Base-by-base conservation (phyloP, 169 alveolate genomes). In the Theileria equi region DNA sequence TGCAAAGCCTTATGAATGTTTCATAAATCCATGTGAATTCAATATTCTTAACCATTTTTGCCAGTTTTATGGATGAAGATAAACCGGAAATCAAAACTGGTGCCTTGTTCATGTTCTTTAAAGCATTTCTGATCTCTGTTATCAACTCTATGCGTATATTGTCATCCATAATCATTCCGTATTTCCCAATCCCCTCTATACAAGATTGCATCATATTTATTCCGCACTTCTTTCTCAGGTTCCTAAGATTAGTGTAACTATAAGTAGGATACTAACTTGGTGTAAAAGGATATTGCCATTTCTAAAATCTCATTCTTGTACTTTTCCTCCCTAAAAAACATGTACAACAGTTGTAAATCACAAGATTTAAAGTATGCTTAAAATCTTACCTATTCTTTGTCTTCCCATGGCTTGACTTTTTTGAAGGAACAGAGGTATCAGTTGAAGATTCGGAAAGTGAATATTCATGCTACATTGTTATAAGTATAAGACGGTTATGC, bases 11-110 rank as follows among this genome's bases (percentile, higher is more conserved):
- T 0, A 65, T 64, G 45, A 64, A 57, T 54, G 50, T 71, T 57
- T 74, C 77, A 2, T 59, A 31, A 19, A 74, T 41, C 84, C 84
- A 74, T 48, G 62, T 52, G 21, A 60, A 74, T 31, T 74, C 44
- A 13, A 57, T 38, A n/a, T 71, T 52, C 19, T 45, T 32, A 11
- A 40, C 43, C 34, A 68, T 29, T 31, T 52, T 59, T 28, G 62
- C 60, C 52, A 54, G n/a, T 41, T 66, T 54, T 0, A 67, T 58
- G 13, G 64, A 43, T 41, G 64, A 57, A 48, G 32, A 34, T n/a
- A 53, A 13, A 34, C 63, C 63, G 13, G 63, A 6, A 2, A 40
- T 59, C 64, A 59, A 23, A 23, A 59, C 7, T n/a, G 65, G 17
- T 26, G 38, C 31, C 19, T 67, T 47, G 17, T 36, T 50, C 41